Evolutionary conservation across 192 early-diverging fungal genomes (phyloP).

Genomic region (Entomortierella lignicola): DNA sequence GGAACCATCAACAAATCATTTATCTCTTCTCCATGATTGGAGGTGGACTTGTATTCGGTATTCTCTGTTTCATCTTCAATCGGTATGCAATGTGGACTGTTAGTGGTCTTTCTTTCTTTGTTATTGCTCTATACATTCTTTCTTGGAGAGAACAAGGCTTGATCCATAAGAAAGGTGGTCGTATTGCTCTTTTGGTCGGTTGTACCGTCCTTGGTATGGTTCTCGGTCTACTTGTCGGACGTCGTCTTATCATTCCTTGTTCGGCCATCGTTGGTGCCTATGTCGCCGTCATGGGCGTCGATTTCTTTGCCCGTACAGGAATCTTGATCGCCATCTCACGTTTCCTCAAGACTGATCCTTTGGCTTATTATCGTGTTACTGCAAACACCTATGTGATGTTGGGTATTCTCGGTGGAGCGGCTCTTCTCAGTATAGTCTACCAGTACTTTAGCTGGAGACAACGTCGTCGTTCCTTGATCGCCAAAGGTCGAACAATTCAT

Average conservation of each 20-base stretch:
- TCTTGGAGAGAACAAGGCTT: constrained; percentile 26
- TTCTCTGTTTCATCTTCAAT: constrained; percentile 13
- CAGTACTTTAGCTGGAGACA: constrained; percentile 20
- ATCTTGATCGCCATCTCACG: constrained; percentile 21
- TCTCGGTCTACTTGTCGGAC: constrained; percentile 24
- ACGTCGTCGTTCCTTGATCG: constrained; percentile 1
- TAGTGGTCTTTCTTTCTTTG: constrained; percentile 12
- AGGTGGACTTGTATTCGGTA: constrained; percentile 18
- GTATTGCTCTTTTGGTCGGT: constrained; percentile 37
- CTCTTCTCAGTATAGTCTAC: constrained; percentile 2
- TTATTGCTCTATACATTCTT: constrained; percentile 29
- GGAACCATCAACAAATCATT: constrained; percentile 35
- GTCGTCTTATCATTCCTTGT: constrained; percentile 36
- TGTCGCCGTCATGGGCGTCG: constrained; percentile 24
- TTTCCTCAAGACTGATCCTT: constrained; percentile 24
- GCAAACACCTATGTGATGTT: constrained; percentile 49
- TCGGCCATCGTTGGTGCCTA: constrained; percentile 37
- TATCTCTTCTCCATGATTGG: constrained; percentile 42
- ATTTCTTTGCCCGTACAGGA: constrained; percentile 41
- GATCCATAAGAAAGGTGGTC: constrained; percentile 33
- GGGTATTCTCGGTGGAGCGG: constrained; percentile 20
- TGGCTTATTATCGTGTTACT: constrained; percentile 13
- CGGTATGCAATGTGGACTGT: constrained; percentile 30
- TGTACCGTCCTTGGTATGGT: constrained; percentile 12
- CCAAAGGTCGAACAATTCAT: constrained; percentile 22